These are phyloP conservation scores for Pseudomassariella vexata DNA, from an alignment of 2,329 filamentous ascomycete species.

Conservation along the genomic window DNA sequence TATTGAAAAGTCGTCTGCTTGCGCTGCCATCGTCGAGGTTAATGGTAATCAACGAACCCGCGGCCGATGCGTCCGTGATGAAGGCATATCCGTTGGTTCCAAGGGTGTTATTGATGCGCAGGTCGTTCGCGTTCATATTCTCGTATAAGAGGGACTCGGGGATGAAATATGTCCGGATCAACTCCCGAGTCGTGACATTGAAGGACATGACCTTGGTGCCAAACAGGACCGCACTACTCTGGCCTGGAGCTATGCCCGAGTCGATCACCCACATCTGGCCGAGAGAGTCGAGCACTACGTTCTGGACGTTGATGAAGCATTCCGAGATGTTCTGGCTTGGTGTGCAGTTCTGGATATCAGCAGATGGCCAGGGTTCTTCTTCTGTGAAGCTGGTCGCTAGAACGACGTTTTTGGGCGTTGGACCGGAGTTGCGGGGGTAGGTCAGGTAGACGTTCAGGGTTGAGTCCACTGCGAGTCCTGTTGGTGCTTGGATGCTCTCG, in stretches of 20 bases:
- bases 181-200: conserved; percentile 21
- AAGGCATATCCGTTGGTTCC: conserved; percentile 32
- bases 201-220: conserved; percentile 37
- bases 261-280: conserved; percentile 34
- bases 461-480: conserved; percentile 31
- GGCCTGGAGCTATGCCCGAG: conserved; percentile 28
- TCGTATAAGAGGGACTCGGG: conserved; percentile 26
- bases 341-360: conserved; percentile 31
- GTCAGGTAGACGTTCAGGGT: conserved; percentile 32
- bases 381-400: conserved; percentile 29
- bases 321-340: conserved; percentile 28
- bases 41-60: conserved; percentile 30
- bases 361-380: conserved; percentile 32
- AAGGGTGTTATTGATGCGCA: conserved; percentile 35
- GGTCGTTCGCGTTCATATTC: conserved; percentile 32
- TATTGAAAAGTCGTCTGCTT: conserved; percentile 30
- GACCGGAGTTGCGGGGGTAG: conserved; percentile 31
- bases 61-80: conserved; percentile 31
- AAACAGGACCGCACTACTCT: conserved; percentile 19
- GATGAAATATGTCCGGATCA: conserved; percentile 30
- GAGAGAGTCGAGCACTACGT: conserved; percentile 32
- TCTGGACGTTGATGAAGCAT: conserved; percentile 40
- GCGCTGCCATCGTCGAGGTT: conserved; percentile 28
- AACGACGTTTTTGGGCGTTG: conserved; percentile 29
- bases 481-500: conserved; percentile 27